Evolutionary conservation across 805 yeast species (phyloP).

Genomic region (Jamesozyma spencerorum): DNA sequence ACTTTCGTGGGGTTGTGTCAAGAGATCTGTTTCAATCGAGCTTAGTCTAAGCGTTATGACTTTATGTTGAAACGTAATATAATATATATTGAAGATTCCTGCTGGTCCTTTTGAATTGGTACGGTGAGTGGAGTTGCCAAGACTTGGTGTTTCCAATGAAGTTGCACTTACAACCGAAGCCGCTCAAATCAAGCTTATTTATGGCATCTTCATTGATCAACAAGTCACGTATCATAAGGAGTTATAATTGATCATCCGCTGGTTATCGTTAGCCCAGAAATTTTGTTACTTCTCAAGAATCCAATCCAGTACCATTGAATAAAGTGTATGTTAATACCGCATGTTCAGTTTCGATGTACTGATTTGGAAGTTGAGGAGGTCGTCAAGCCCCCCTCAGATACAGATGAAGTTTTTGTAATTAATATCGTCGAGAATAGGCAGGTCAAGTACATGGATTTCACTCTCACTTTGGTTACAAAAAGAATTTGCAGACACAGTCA

Average conservation of each 20-base stretch:
- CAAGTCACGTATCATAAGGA: conserved; percentile 2
- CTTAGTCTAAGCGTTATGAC: no score
- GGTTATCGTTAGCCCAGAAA: neutral
- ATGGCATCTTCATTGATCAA: neutral
- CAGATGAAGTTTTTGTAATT: neutral
- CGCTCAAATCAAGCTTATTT: neutral
- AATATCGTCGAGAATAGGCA: neutral
- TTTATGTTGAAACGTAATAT: no score
- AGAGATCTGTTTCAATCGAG: no score
- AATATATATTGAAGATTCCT: neutral
- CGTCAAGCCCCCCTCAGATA: neutral
- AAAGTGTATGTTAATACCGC: neutral
- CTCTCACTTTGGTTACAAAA: neutral
- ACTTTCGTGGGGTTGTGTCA: no score
- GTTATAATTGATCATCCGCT: conserved; percentile 4
- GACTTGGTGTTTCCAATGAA: conserved; percentile 1
- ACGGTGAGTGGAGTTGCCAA: no score
- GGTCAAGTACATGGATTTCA: neutral
- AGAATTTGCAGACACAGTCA: neutral
- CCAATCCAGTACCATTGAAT: neutral
- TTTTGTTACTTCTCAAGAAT: neutral
- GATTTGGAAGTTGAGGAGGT: neutral
- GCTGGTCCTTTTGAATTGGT: conserved; percentile 1
- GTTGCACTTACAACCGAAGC: neutral
- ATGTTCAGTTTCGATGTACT: conserved; percentile 12